Evolutionary conservation across 208 protist genomes (phyloP).

Genomic region (Wallacemonas sp.): DNA sequence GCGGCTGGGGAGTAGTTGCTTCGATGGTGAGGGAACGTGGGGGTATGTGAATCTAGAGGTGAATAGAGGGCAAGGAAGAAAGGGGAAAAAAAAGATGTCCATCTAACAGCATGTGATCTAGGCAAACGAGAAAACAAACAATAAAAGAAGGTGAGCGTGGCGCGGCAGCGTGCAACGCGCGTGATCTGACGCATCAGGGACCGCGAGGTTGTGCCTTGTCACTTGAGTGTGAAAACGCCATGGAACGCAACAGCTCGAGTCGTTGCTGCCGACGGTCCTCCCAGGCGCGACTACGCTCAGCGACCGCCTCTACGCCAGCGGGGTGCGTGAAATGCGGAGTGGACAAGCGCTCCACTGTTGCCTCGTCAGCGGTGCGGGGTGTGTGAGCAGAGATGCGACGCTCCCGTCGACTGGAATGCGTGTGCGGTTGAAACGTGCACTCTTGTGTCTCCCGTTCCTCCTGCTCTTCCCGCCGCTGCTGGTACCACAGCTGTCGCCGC

Average conservation of each 20-base stretch:
- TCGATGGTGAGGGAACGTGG: too few species aligned
- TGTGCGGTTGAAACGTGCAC: slow-evolving; percentile 51
- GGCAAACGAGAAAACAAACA: slow-evolving; percentile 8
- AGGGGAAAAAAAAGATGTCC: slow-evolving; percentile 1
- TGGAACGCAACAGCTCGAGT: neutral
- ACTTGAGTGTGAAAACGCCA: neutral
- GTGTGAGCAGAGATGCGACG: too few species aligned
- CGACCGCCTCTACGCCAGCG: slow-evolving; percentile 30
- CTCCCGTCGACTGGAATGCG: neutral
- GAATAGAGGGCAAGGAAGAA: slow-evolving; percentile 8
- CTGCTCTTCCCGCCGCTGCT: slow-evolving; percentile 31
- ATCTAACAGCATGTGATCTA: slow-evolving; percentile 2
- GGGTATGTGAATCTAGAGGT: neutral
- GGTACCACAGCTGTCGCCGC: slow-evolving; percentile 36
- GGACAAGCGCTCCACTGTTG: slow-evolving; percentile 24
- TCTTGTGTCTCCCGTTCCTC: slow-evolving; percentile 30
- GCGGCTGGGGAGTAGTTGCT: too few species aligned
- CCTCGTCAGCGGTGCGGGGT: too few species aligned
- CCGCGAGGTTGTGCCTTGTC: too few species aligned
- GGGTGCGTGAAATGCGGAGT: too few species aligned
- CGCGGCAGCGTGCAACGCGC: too few species aligned
- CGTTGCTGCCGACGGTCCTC: slow-evolving; percentile 8
- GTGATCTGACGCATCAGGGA: too few species aligned
- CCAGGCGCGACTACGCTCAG: slow-evolving; percentile 15
- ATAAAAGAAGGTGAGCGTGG: too few species aligned